These are phyloP conservation scores for Amphicarpaea edgeworthii DNA, from an alignment of 306 rosid genomes.

Conservation along the genomic window DNA sequence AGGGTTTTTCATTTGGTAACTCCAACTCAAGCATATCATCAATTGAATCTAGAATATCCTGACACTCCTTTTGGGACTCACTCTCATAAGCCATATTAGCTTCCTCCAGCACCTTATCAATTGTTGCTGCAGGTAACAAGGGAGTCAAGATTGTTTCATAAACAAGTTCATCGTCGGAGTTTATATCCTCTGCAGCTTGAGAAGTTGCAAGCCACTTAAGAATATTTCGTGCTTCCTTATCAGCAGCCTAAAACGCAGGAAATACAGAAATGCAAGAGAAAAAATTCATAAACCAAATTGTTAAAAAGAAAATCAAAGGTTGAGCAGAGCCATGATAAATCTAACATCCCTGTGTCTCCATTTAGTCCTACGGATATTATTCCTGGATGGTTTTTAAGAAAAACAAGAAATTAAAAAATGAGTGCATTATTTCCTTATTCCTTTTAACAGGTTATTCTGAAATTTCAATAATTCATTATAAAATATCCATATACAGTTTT, in stretches of 20 bases:
- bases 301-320: constrained; percentile 27
- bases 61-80: constrained; percentile 94
- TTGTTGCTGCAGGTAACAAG: constrained; percentile 72
- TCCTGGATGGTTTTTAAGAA: constrained; percentile 14
- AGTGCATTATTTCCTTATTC: constrained; percentile 7
- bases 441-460: constrained; percentile 9
- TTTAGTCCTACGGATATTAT: constrained; percentile 1
- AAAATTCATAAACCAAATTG: constrained; percentile 32
- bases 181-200: constrained; percentile 78
- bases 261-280: constrained; percentile 34
- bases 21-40: constrained; percentile 67
- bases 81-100: constrained; percentile 76
- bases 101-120: constrained; percentile 81
- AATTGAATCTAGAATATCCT: constrained; percentile 91
- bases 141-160: constrained; percentile 82
- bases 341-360: constrained; percentile 30
- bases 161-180: constrained; percentile 88
- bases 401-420: constrained; percentile 21
- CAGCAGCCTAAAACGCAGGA: constrained; percentile 60
- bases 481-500: not conserved
- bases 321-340: constrained; percentile 32
- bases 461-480: not conserved
- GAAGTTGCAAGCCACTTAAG: constrained; percentile 89
- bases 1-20: constrained; percentile 51
- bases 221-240: constrained; percentile 76